Conservation (phyloP, 1,139 yeast species). For the Candida sp. region DNA sequence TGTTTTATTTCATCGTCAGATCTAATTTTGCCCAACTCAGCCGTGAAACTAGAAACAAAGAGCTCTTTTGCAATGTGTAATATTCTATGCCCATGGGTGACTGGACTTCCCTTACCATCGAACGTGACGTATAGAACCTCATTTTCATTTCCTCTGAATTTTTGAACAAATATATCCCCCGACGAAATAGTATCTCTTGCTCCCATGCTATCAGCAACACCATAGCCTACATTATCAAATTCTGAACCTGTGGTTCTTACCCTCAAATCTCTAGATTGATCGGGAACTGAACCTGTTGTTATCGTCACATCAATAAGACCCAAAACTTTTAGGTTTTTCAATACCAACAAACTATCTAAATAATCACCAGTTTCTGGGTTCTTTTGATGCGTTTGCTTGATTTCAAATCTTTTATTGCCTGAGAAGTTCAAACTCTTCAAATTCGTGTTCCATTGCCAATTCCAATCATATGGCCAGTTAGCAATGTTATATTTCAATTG, state of each 20-base stretch:
- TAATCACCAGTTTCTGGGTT: constrained; percentile 49
- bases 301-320: constrained; percentile 96
- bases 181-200: constrained; percentile 62
- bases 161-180: constrained; percentile 84
- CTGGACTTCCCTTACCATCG: constrained; percentile 72
- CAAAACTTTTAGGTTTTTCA: constrained; percentile 67
- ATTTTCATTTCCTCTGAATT: constrained; percentile 78
- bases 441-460: constrained; percentile 85
- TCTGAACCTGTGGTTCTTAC: constrained; percentile 92
- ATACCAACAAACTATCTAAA: constrained; percentile 72
- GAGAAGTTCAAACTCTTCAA: constrained; percentile 83
- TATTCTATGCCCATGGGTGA: constrained; percentile 61
- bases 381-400: constrained; percentile 56
- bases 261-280: constrained; percentile 79
- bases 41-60: constrained; percentile 59
- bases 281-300: constrained; percentile 82
- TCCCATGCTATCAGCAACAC: constrained; percentile 89
- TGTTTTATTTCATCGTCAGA: constrained; percentile 46
- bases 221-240: constrained; percentile 74
- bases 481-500: constrained; percentile 87
- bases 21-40: constrained; percentile 55
- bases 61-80: constrained; percentile 74
- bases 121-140: constrained; percentile 76
- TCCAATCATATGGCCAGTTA: constrained; percentile 97
- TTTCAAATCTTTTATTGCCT: constrained; percentile 89